Evolutionary conservation across 805 yeast species (phyloP).

Genomic region (Candida ortonii): DNA sequence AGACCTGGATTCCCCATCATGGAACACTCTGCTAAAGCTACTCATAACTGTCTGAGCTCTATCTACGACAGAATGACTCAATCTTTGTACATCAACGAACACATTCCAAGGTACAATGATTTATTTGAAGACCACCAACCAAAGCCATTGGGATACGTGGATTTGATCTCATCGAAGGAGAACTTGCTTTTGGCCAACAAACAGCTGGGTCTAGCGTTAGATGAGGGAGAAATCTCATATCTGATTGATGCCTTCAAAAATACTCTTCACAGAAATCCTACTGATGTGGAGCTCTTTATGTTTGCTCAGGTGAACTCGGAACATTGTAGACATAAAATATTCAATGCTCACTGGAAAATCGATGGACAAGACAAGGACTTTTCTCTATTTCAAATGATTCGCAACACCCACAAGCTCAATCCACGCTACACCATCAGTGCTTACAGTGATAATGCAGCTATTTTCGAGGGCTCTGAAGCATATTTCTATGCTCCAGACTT

Average conservation of each 20-base stretch:
- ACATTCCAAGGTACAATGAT: conserved; percentile 64
- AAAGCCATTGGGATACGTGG: conserved; percentile 76
- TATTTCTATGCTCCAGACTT: conserved; percentile 78
- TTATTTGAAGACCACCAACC: conserved; percentile 78
- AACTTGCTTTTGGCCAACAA: conserved; percentile 75
- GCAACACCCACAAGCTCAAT: conserved; percentile 81
- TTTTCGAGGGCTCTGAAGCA: conserved; percentile 79
- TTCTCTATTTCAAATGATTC: conserved; percentile 89
- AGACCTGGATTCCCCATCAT: conserved; percentile 67
- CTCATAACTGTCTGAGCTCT: conserved; percentile 56
- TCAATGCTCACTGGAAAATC: conserved; percentile 97
- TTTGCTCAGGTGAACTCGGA: conserved; percentile 99
- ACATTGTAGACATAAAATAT: conserved; percentile 98
- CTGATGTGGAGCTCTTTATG: conserved; percentile 97
- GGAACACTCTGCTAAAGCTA: conserved; percentile 49
- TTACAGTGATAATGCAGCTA: conserved; percentile 97
- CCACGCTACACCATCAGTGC: conserved; percentile 89
- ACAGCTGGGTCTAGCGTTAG: conserved; percentile 89
- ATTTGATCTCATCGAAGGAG: conserved; percentile 52
- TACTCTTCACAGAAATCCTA: conserved; percentile 80
- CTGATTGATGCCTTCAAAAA: conserved; percentile 78
- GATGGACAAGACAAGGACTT: conserved; percentile 73
- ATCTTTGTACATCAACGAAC: conserved; percentile 48
- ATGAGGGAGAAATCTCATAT: conserved; percentile 88
- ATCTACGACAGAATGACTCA: conserved; percentile 97